Evolutionary conservation across 495 filamentous ascomycete genomes (phyloP).

Genomic region (Aspergillus cavernicola): DNA sequence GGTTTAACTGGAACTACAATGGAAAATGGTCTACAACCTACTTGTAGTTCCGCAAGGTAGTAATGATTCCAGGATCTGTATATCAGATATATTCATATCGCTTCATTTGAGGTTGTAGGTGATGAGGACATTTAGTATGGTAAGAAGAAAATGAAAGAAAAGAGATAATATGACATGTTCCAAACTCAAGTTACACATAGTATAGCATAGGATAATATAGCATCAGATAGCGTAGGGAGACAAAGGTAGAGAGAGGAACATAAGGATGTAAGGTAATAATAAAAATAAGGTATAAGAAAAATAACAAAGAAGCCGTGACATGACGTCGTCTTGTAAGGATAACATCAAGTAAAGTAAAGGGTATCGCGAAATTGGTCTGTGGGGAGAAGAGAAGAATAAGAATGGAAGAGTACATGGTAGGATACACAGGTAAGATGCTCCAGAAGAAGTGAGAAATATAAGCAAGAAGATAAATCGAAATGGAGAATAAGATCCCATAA

Average conservation of each 20-base stretch:
- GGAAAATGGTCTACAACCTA: no score
- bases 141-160: no score
- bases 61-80: no score
- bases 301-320: no score
- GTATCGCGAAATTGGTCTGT: constrained; percentile 14
- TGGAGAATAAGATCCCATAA: neutral
- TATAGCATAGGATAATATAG: no score
- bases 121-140: no score
- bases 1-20: no score
- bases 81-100: neutral
- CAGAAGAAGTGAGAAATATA: neutral
- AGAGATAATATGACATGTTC: neutral
- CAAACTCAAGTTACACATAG: no score
- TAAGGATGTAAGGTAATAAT: neutral
- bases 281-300: no score
- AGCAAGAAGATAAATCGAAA: constrained; percentile 1
- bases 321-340: neutral
- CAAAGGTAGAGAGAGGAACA: neutral
- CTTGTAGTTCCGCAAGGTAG: no score
- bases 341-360: constrained; percentile 3
- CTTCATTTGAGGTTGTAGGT: no score
- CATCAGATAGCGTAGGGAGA: no score
- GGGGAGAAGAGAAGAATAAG: constrained; percentile 3
- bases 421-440: neutral
- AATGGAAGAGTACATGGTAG: constrained; percentile 7